Base-by-base conservation (phyloP, 768 basidiomycete genomes). In the Phaeotremella skinneri region DNA sequence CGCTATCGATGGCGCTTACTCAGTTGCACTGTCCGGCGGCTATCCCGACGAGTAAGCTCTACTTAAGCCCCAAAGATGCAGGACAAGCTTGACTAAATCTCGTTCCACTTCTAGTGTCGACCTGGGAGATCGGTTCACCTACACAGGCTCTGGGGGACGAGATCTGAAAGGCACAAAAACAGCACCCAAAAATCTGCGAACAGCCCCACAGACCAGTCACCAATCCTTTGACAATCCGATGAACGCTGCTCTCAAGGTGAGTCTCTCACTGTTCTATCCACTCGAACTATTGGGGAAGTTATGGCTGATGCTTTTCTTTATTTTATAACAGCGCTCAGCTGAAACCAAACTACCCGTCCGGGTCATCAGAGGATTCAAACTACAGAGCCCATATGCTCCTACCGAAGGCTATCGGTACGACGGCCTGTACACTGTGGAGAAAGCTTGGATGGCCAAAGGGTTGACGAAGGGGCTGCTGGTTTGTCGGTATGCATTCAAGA, bases 391-490 rank as follows among this genome's bases (percentile, higher is more conserved):
- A 21, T 94, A 85, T 64, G 90, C 88, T 6, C 91, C 91, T 4
- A 80, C 77, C 25, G 85, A 88, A 81, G 91, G 91, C 25, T 96
- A 92, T 72, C 85, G 91, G 7, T 96, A 96, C 69, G 91, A 94
- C 66, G 92, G 92, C 1, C 80, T 96, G 11, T 96, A 94, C 71
- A 55, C 51, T 4, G 62, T 70, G 0, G 56, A 65, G 42, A 63
- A 89, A 85, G 86, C 85, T 3, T 90, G 88, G 88, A 82, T 82
- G 75, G 89, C 87, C 62, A 80, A 79, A 59, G 91, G 91, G 0
- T 70, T 87, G 65, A 74, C 81, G 0, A 80, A 84, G 37, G 88
- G 89, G 0, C 86, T 83, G 71, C 79, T 85, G 32, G 90, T 96
- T 25, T 94, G 91, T 79, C 89, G 90, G 73, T 92, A 83, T 68